phyloP scores from a whole-genome alignment of 176 grass and related monocot genomes.

The Triticum turgidum region DNA sequence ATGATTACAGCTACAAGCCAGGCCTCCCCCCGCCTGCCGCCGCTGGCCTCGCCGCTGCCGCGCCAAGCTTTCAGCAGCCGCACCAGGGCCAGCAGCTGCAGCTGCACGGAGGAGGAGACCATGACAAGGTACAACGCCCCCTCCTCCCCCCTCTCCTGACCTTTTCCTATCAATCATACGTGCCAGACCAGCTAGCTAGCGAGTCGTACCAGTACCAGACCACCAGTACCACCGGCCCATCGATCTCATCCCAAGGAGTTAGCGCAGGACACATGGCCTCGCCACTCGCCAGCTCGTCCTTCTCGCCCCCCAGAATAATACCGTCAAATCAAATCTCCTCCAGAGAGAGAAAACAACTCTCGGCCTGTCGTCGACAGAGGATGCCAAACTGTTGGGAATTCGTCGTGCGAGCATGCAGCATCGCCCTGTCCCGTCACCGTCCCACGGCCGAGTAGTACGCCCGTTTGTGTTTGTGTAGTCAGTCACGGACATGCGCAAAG shows the following conservation, averaged over 20 bases:
- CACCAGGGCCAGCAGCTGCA: conserved; percentile 8
- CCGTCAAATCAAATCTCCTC: conserved; percentile 35
- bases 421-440: conserved; percentile 18
- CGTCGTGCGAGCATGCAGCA: background rate
- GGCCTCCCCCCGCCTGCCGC: conserved; percentile 3
- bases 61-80: conserved; percentile 45
- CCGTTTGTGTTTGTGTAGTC: background rate
- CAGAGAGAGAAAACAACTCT: background rate
- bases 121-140: conserved; percentile 59
- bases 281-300: background rate
- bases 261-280: conserved; percentile 3
- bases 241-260: background rate
- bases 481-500: background rate
- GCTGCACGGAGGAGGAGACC: conserved; percentile 44
- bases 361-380: background rate
- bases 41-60: conserved; percentile 5
- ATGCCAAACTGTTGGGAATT: conserved; percentile 18
- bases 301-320: conserved; percentile 37
- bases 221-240: background rate
- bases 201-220: background rate
- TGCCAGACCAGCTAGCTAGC: background rate
- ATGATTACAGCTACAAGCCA: conserved; percentile 68
- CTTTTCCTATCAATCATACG: conserved; percentile 31
- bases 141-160: background rate
- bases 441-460: background rate